phyloP scores from a whole-genome alignment of 495 filamentous ascomycete genomes.

The Talaromyces nanjingensis region DNA sequence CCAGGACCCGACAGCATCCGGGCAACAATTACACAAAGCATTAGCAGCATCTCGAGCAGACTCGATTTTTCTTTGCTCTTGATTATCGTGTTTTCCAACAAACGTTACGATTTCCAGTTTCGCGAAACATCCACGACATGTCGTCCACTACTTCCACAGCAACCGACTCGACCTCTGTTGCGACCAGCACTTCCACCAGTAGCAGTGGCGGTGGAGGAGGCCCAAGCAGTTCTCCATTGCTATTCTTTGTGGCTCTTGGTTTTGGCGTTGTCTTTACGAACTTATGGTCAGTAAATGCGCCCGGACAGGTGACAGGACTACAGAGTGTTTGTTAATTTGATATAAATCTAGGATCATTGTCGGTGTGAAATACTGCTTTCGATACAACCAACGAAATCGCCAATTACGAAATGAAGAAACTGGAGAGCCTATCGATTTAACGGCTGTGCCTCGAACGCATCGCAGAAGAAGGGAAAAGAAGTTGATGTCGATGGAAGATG shows the following conservation, averaged over 20 bases:
- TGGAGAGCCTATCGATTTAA: constrained; percentile 76
- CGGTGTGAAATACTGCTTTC: constrained; percentile 97
- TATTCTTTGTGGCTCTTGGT: constrained; percentile 95
- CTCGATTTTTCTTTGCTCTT: not conserved
- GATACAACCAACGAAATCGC: constrained; percentile 93
- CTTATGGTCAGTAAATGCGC: constrained; percentile 61
- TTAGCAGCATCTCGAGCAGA: not conserved
- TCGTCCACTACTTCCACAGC: constrained; percentile 5
- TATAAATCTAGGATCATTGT: constrained; percentile 82
- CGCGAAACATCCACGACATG: constrained; percentile 1
- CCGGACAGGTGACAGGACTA: not conserved
- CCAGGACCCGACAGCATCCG: not conserved
- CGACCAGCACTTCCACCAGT: constrained; percentile 3
- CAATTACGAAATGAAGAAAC: constrained; percentile 71
- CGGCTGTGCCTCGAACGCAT: constrained; percentile 71
- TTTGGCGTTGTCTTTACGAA: constrained; percentile 99
- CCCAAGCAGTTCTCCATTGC: constrained; percentile 79
- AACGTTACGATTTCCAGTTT: not conserved
- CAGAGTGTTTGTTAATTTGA: not conserved
- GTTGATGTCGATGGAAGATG: constrained; percentile 97
- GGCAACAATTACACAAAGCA: not conserved
- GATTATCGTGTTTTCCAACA: not conserved
- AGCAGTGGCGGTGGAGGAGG: constrained; percentile 22
- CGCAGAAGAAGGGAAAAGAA: constrained; percentile 90
- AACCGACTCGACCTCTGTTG: constrained; percentile 1